phyloP scores from a whole-genome alignment of 2,329 filamentous ascomycete genomes.

The Zalaria obscura region DNA sequence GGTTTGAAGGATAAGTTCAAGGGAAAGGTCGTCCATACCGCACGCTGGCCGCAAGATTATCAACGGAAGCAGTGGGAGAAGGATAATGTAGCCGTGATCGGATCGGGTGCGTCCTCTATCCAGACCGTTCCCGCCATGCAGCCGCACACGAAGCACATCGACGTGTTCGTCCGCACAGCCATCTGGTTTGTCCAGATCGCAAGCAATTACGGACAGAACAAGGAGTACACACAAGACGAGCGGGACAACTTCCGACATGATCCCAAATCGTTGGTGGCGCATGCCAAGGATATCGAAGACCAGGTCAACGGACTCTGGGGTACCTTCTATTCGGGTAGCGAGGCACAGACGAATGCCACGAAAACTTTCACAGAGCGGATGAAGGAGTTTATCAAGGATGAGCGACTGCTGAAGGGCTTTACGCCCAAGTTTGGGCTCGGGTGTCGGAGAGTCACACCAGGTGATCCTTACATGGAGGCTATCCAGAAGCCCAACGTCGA shows the following conservation, averaged over 20 bases:
- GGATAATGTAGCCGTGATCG: constrained; percentile 29
- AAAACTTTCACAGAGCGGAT: constrained; percentile 28
- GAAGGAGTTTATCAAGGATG: constrained; percentile 37
- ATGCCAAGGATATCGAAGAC: constrained; percentile 32
- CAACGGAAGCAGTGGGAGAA: constrained; percentile 29
- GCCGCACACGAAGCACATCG: constrained; percentile 29
- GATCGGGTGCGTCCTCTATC: constrained; percentile 29
- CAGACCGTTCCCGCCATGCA: constrained; percentile 35
- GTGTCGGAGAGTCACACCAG: constrained; percentile 32
- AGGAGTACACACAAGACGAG: constrained; percentile 29
- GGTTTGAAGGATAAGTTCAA: constrained; percentile 30
- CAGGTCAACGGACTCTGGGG: constrained; percentile 35
- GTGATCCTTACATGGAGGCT: constrained; percentile 37
- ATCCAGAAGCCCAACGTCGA: constrained; percentile 36
- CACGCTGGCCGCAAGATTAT: constrained; percentile 31
- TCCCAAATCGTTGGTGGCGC: constrained; percentile 25
- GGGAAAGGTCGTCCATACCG: constrained; percentile 28
- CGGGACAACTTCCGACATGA: constrained; percentile 27
- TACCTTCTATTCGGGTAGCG: constrained; percentile 28
- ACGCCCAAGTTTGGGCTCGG: constrained; percentile 32
- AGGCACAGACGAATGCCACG: constrained; percentile 25
- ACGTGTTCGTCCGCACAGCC: constrained; percentile 32
- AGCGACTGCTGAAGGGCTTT: constrained; percentile 33
- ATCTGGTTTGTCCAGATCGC: constrained; percentile 33
- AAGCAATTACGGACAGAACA: constrained; percentile 30